Evolutionary conservation across 495 filamentous ascomycete genomes (phyloP).

Genomic region (Aspergillus biplanus): DNA sequence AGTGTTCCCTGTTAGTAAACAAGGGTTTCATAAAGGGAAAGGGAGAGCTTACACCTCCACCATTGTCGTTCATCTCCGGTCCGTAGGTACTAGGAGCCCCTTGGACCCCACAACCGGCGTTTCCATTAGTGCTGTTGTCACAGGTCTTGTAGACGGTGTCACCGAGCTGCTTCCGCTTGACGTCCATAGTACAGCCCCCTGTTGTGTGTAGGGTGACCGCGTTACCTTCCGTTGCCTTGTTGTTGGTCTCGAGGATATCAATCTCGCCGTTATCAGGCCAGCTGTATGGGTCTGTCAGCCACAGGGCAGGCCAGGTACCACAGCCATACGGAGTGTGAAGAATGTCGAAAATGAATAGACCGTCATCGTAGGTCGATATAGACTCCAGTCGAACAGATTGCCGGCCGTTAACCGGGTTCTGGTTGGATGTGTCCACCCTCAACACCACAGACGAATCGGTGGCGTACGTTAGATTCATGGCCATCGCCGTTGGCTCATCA

Average conservation of each 20-base stretch:
- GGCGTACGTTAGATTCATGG: conserved; percentile 56
- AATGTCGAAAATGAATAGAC: conserved; percentile 61
- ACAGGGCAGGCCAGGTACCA: conserved; percentile 62
- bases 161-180: conserved; percentile 48
- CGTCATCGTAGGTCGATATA: conserved; percentile 49
- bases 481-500: conserved; percentile 30
- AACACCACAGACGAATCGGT: conserved; percentile 52
- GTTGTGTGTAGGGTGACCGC: conserved; percentile 51
- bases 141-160: conserved; percentile 34
- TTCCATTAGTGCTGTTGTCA: conserved; percentile 38
- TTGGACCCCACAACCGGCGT: conserved; percentile 51
- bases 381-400: conserved; percentile 60
- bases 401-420: conserved; percentile 47
- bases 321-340: conserved; percentile 54
- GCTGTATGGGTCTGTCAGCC: conserved; percentile 61
- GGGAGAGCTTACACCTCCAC: conserved; percentile 45
- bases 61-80: conserved; percentile 43
- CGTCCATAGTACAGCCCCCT: conserved; percentile 49
- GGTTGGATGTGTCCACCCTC: conserved; percentile 53
- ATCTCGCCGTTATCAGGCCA: conserved; percentile 63
- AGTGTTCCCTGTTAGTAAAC: neutral
- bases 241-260: conserved; percentile 52
- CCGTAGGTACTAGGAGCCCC: conserved; percentile 43
- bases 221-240: conserved; percentile 49
- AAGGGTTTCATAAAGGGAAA: neutral